A percentile compares a stretch with the other conserved stretches of the same genome.
phyloP scores from a whole-genome alignment of 352 stramenopile genomes.

The Phytophthora cactorum region DNA sequence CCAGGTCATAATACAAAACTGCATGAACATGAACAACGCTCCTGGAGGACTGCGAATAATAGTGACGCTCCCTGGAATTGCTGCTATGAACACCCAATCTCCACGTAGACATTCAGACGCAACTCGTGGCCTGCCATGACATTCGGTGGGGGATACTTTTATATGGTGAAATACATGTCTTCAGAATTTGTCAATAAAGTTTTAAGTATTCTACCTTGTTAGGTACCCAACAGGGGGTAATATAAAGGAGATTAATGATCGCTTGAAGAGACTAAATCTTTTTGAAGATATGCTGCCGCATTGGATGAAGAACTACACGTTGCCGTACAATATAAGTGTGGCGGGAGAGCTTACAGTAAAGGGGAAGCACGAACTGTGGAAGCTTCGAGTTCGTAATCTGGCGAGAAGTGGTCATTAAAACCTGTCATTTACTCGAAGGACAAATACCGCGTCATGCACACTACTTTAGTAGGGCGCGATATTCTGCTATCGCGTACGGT shows the following conservation, averaged over 20 bases:
- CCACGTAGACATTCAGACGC: slow-evolving; percentile 49
- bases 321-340: slow-evolving; percentile 72
- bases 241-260: slow-evolving; percentile 53
- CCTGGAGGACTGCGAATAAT: slow-evolving; percentile 1
- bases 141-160: slow-evolving; percentile 42
- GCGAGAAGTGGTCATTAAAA: slow-evolving; percentile 23
- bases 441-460: slow-evolving; percentile 65
- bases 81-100: background rate
- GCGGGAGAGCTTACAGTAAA: slow-evolving; percentile 44
- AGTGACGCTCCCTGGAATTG: slow-evolving; percentile 9
- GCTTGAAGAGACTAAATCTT: slow-evolving; percentile 50
- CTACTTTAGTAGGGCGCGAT: slow-evolving; percentile 56
- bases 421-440: slow-evolving; percentile 40
- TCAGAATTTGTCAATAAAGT: background rate
- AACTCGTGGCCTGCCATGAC: slow-evolving; percentile 67
- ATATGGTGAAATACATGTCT: background rate
- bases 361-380: slow-evolving; percentile 47
- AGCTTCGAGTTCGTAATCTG: slow-evolving; percentile 39
- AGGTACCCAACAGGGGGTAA: slow-evolving; percentile 64
- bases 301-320: slow-evolving; percentile 68
- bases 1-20: background rate
- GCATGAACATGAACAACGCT: background rate
- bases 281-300: slow-evolving; percentile 42
- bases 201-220: background rate
- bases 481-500: slow-evolving; percentile 61